Evolutionary conservation across 2,329 filamentous ascomycete genomes (phyloP).

Genomic region (Colletotrichum sp.): DNA sequence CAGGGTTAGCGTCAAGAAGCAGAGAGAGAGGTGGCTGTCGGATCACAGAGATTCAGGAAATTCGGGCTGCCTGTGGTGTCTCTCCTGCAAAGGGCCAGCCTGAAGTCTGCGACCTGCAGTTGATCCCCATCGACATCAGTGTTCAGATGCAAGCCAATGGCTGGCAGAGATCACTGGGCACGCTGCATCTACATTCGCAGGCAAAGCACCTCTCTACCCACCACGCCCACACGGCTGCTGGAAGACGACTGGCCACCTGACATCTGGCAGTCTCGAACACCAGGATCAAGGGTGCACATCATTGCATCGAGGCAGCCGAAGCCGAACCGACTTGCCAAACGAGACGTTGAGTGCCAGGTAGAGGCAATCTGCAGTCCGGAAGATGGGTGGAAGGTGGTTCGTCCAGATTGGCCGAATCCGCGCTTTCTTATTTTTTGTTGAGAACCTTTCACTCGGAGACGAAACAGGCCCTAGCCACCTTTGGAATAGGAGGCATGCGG

Average conservation of each 20-base stretch:
- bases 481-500: conserved; percentile 7
- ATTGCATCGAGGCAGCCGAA: background rate
- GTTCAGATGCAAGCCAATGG: conserved; percentile 1
- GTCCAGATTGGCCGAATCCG: background rate
- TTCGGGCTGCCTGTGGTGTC: conserved; percentile 17
- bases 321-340: background rate
- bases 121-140: background rate
- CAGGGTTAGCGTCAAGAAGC: conserved; percentile 20
- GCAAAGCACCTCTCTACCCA: background rate
- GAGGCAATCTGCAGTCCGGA: conserved; percentile 2
- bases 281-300: conserved; percentile 8
- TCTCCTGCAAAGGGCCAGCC: conserved; percentile 3
- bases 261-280: background rate
- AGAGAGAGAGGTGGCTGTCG: background rate
- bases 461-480: conserved; percentile 14
- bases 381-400: background rate
- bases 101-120: conserved; percentile 6
- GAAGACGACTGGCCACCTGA: background rate
- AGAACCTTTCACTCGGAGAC: conserved; percentile 9
- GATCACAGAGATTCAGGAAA: conserved; percentile 1
- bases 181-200: background rate
- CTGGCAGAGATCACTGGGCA: background rate
- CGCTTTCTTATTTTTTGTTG: conserved; percentile 20
- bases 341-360: background rate
- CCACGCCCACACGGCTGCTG: background rate